Conservation (phyloP, 192 early-diverging fungal genomes). For the Entomortierella chlamydospora region DNA sequence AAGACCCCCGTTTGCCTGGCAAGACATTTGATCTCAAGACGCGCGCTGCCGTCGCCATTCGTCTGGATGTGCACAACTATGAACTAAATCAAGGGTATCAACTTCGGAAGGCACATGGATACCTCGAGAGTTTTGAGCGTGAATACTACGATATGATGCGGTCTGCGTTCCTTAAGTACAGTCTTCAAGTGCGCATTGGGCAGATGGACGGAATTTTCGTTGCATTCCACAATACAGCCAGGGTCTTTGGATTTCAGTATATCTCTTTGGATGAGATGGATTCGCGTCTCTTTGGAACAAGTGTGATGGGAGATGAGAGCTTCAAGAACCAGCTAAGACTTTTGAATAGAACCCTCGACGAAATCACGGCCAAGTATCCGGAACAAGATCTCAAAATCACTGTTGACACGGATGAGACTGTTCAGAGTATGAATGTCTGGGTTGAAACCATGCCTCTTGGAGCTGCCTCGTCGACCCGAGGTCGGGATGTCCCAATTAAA, state of each 20-base stretch:
- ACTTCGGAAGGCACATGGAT: constrained; percentile 72
- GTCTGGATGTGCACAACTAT: constrained; percentile 85
- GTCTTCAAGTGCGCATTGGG: constrained; percentile 92
- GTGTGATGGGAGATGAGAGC: constrained; percentile 72
- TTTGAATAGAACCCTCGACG: constrained; percentile 74
- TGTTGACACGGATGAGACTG: constrained; percentile 49
- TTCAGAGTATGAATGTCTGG: constrained; percentile 55
- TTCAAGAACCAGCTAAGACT: constrained; percentile 75
- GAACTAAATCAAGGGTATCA: constrained; percentile 76
- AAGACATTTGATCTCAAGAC: constrained; percentile 95
- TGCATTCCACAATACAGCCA: constrained; percentile 90
- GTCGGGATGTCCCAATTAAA: neutral
- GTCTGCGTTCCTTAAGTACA: constrained; percentile 92
- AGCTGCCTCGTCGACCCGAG: constrained; percentile 11
- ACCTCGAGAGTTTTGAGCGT: constrained; percentile 85
- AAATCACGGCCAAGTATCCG: constrained; percentile 67
- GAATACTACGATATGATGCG: constrained; percentile 96
- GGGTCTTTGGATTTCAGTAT: constrained; percentile 96
- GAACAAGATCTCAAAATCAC: constrained; percentile 57
- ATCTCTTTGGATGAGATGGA: constrained; percentile 89
- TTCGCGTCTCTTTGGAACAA: constrained; percentile 76
- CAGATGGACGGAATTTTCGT: constrained; percentile 97
- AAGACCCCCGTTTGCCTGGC: constrained; percentile 77
- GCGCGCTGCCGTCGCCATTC: constrained; percentile 82
- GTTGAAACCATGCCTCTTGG: constrained; percentile 51